A percentile compares a stretch with the other conserved stretches of the same genome.
Evolutionary conservation across 352 stramenopile species (phyloP).

Genomic region (Phytophthora cactorum): DNA sequence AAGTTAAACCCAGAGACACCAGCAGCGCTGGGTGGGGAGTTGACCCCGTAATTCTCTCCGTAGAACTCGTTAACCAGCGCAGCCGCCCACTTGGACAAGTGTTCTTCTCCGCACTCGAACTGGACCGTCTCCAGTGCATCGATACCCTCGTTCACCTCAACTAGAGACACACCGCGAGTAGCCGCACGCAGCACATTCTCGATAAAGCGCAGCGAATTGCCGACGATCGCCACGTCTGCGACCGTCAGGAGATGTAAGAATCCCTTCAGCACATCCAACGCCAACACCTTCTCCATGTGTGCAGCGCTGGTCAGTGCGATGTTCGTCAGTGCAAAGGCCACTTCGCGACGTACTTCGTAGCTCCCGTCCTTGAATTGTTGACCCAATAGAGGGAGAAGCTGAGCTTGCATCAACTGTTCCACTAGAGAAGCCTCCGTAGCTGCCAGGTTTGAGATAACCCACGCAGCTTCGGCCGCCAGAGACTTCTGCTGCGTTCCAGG

Average conservation of each 20-base stretch:
- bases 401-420: slow-evolving; percentile 53
- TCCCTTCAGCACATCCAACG: slow-evolving; percentile 59
- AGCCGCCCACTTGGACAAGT: slow-evolving; percentile 69
- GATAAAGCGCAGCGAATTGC: slow-evolving; percentile 78
- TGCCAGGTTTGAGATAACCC: slow-evolving; percentile 82
- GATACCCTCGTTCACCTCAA: slow-evolving; percentile 75
- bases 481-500: slow-evolving; percentile 33
- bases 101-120: slow-evolving; percentile 65
- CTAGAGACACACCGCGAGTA: slow-evolving; percentile 56
- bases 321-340: slow-evolving; percentile 76
- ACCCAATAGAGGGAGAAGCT: slow-evolving; percentile 61
- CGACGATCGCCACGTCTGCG: slow-evolving; percentile 72
- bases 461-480: slow-evolving; percentile 68
- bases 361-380: slow-evolving; percentile 65
- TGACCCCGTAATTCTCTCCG: slow-evolving; percentile 80
- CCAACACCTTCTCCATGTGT: slow-evolving; percentile 63
- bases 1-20: slow-evolving; percentile 8
- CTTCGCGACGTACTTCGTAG: slow-evolving; percentile 77
- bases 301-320: slow-evolving; percentile 65
- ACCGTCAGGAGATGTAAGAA: slow-evolving; percentile 65
- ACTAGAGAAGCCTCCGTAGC: slow-evolving; percentile 62
- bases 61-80: slow-evolving; percentile 87
- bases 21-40: slow-evolving; percentile 55
- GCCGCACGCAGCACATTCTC: slow-evolving; percentile 78
- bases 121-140: slow-evolving; percentile 83